Base-by-base conservation (phyloP, 2,329 filamentous ascomycete species). In the Fusarium proliferatum region DNA sequence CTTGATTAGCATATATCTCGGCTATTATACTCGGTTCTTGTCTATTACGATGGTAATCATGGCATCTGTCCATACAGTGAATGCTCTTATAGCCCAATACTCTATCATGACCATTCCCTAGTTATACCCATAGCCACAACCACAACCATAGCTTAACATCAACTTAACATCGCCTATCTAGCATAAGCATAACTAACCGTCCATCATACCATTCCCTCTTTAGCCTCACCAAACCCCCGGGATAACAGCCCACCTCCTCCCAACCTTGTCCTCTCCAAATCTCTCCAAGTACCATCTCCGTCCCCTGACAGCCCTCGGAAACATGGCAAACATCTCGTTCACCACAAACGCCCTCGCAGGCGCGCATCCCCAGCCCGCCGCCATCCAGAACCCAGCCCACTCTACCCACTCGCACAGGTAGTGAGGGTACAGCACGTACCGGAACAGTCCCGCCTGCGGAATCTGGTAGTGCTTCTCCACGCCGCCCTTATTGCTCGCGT, bases 331-430 rank as follows among this genome's bases (percentile, higher is more conserved):
- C 57, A 99, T 84, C 84, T 97, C 95, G 80, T 98, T 98, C 53
- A 97, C 73, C 49, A 97, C 78, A 80, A 98, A 98, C 57, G 88
- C 89, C 78, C 95, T 86, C 30, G 94, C 96, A 1, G 96, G 96
- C 53, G 90, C 84, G 79, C 92, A 94, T 9, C 84, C 82, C 84
- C 86, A 88, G 2, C 91, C 91, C 64, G 91, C 88, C 75, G 93
- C 88, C 81, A 97, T 88, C 86, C 92, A 95, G 81, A 95, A 99
- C 0, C 96, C 96, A 7, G 88, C 82, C 96, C 96, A 99, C 86
- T 99, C 96, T 60, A 97, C 81, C 96, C 96, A 99, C 84, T 99
- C 96, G 80, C 92, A 93, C n/a, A 97, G 86, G 82, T 98, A 99
- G 81, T 99, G 96, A 74, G 96, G 95, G 82, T 92, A 97, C 67